Percentiles rank a stretch among this genome's conserved stretches.
phyloP scores from a whole-genome alignment of 805 yeast species.

The Lipomyces starkeyi region DNA sequence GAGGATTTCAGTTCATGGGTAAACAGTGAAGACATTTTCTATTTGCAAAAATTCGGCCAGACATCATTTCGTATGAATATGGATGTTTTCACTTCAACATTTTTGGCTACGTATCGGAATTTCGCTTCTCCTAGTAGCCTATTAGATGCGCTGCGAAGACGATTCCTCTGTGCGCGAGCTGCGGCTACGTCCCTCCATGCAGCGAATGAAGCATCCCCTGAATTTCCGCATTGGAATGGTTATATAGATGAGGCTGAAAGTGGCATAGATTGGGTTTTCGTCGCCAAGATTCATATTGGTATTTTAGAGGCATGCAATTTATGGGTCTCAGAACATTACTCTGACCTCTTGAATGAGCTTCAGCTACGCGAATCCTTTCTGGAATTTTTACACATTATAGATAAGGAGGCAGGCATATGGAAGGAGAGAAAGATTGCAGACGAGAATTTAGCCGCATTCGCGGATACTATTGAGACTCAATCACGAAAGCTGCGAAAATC shows the following conservation, averaged over 20 bases:
- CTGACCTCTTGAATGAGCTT: constrained; percentile 74
- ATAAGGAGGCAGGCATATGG: constrained; percentile 60
- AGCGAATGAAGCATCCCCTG: constrained; percentile 38
- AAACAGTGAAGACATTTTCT: constrained; percentile 32
- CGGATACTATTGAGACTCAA: constrained; percentile 47
- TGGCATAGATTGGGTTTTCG: constrained; percentile 65
- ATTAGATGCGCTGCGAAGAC: constrained; percentile 57
- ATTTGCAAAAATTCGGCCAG: constrained; percentile 18
- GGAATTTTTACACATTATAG: constrained; percentile 68
- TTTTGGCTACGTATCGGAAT: constrained; percentile 71
- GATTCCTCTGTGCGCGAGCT: constrained; percentile 67
- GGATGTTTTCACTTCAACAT: constrained; percentile 66
- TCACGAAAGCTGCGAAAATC: constrained; percentile 71
- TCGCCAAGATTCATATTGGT: constrained; percentile 81
- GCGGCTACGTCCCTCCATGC: constrained; percentile 60
- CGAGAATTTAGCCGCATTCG: constrained; percentile 30
- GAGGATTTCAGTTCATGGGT: constrained; percentile 57
- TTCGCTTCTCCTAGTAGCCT: constrained; percentile 64
- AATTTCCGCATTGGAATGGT: constrained; percentile 39
- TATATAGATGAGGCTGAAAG: constrained; percentile 49
- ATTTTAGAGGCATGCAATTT: constrained; percentile 75
- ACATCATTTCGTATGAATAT: constrained; percentile 61
- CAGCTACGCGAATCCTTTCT: constrained; percentile 64
- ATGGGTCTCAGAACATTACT: constrained; percentile 72
- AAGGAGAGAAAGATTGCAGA: constrained; percentile 23